Conservation (phyloP, 2,329 filamentous ascomycete genomes). For the Xylogone sp. region DNA sequence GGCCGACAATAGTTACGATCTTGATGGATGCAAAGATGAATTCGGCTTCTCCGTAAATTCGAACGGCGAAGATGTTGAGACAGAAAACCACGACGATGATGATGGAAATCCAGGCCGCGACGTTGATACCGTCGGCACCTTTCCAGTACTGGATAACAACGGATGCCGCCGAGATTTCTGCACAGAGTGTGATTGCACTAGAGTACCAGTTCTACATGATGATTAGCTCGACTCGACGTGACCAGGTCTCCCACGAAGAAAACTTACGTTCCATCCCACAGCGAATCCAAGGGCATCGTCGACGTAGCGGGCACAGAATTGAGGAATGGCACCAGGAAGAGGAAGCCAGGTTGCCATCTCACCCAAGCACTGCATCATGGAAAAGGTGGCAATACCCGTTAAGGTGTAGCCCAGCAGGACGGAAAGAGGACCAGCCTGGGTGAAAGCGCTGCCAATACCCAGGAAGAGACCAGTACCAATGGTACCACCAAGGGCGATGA, state of each 20-base stretch:
- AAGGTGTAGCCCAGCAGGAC: constrained; percentile 49
- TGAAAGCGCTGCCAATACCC: constrained; percentile 48
- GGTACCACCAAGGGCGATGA: constrained; percentile 56
- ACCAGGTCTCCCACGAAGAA: too few species aligned
- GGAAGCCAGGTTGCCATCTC: constrained; percentile 50
- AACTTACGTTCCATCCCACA: constrained; percentile 57
- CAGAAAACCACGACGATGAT: constrained; percentile 32
- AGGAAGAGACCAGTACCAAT: constrained; percentile 54
- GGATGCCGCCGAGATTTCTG: constrained; percentile 46
- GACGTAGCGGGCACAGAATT: constrained; percentile 37
- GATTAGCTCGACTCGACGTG: too few species aligned
- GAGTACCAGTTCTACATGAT: constrained; percentile 25
- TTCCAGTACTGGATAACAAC: constrained; percentile 47
- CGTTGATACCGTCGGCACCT: constrained; percentile 23
- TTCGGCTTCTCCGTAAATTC: constrained; percentile 57
- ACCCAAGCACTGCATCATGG: constrained; percentile 46
- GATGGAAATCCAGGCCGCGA: constrained; percentile 35
- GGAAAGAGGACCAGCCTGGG: constrained; percentile 49
- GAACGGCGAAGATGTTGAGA: constrained; percentile 55
- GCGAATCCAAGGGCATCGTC: constrained; percentile 54
- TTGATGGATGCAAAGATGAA: constrained; percentile 58
- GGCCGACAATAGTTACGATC: constrained; percentile 56
- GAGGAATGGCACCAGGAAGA: constrained; percentile 47
- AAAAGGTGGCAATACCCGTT: constrained; percentile 47
- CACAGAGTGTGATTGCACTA: constrained; percentile 31